Percentiles rank a stretch among this genome's conserved stretches.
Evolutionary conservation across 176 grass and related monocot species (phyloP).

Genomic region (Leersia perrieri): DNA sequence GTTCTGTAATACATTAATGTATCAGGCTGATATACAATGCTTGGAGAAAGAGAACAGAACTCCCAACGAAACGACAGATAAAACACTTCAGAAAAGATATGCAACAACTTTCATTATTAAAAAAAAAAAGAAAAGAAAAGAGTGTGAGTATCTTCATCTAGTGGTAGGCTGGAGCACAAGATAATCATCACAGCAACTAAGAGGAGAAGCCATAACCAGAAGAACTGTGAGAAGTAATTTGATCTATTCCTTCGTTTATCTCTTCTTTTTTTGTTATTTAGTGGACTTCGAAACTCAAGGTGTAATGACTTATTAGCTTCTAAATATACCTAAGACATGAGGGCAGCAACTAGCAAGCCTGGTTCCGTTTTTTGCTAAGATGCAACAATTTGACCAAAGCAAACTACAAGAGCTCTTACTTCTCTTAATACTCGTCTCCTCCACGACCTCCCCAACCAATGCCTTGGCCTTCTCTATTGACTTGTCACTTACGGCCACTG

Average conservation of each 20-base stretch:
- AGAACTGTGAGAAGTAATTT: not conserved
- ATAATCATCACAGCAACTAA: not conserved
- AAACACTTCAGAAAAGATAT: not conserved
- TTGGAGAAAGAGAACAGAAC: not conserved
- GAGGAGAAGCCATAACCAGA: not conserved
- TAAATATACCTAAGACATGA: not conserved
- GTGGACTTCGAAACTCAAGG: not conserved
- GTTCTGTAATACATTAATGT: constrained; percentile 24
- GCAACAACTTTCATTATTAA: not conserved
- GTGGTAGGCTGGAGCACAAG: not conserved
- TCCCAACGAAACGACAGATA: not conserved
- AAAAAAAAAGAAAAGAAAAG: not conserved
- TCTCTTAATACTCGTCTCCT: constrained; percentile 1
- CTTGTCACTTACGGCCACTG: constrained; percentile 12
- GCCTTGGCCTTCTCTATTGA: constrained; percentile 26
- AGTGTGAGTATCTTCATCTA: not conserved
- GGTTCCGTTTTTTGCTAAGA: not conserved
- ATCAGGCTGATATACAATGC: not conserved
- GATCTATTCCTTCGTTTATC: not conserved
- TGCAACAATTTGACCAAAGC: not conserved
- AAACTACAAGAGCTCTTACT: constrained; percentile 26
- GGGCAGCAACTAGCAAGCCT: not conserved
- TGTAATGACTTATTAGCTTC: not conserved
- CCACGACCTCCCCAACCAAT: constrained; percentile 20
- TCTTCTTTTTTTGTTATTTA: not conserved